Evolutionary conservation across 164 flowering plant species (phyloP), one percentile per base, ranked within the genome.

Genomic region (Chloranthus sessilifolius): DNA sequence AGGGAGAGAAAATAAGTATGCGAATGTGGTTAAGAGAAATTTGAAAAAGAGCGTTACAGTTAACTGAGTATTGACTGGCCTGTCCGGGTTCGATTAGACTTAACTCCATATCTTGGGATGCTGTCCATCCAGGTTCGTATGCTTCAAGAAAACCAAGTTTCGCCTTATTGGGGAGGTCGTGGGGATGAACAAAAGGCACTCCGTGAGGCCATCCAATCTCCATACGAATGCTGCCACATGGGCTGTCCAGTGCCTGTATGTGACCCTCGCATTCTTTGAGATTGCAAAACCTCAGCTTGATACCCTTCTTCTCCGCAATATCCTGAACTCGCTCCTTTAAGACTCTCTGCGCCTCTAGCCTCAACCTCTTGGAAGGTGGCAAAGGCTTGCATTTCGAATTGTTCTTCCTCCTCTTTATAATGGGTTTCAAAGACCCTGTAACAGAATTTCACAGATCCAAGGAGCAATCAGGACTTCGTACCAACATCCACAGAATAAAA

Each of bases 131-230:
- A 58, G 96, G 96, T 63, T 88, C 98, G 74, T 81, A 92, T 15
- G 98, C 94, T 70, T 92, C 96, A 41, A 92, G 96, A 71, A 92
- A 92, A 40, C 86, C 85, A 55, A 83, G 75, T 67, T 88, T 92
- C 45, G 98, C 92, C 67, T 92, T 92, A 40, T 88, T 92, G 0
- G 98, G 96, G 24, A 91, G 79, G 72, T 91, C 98, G 61, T 91
- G 98, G 42, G 98, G 98, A 73, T 91, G 98, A 70, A 91, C 98
- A 82, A 91, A 91, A 9, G 96, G 96, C 36, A 91, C 96, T 42
- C 98, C 98, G 15, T 77, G 86, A 41, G 98, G 96, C 96, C 98
- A 91, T 12, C 96, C 96, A 47, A 91, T 81, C 73, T 91, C 94
- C 82, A 81, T 68, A 56, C 96, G 73, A 50, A 76, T 69, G 62